Conservation (phyloP, 345 rosid genomes). For the Populus pruinosa region DNA sequence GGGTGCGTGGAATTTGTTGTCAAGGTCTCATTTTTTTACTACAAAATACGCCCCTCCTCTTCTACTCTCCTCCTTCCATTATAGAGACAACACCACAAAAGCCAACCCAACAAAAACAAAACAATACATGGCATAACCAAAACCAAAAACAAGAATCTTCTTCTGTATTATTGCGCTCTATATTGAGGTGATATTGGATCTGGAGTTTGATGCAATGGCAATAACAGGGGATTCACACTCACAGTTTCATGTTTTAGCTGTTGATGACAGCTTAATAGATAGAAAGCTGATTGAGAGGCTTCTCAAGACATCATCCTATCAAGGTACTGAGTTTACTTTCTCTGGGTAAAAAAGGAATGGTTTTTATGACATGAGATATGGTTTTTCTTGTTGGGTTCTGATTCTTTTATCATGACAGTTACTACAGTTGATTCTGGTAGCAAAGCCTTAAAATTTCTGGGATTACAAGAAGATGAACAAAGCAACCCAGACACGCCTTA, state of each 20-base stretch:
- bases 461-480: constrained; percentile 39
- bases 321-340: constrained; percentile 23
- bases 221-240: constrained; percentile 38
- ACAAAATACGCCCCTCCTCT: not conserved
- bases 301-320: constrained; percentile 49
- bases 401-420: constrained; percentile 31
- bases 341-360: not conserved
- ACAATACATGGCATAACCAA: not conserved
- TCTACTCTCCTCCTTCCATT: not conserved
- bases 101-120: not conserved
- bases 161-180: not conserved
- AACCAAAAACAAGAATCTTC: not conserved
- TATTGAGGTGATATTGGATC: constrained; percentile 11
- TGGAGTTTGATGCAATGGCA: constrained; percentile 41
- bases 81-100: not conserved
- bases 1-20: constrained; percentile 33
- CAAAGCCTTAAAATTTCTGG: constrained; percentile 69
- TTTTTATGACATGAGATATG: not conserved
- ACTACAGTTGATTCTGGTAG: constrained; percentile 76
- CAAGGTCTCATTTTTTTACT: constrained; percentile 23
- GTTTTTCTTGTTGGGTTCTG: not conserved
- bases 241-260: constrained; percentile 46
- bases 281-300: constrained; percentile 48
- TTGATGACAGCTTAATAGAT: constrained; percentile 48
- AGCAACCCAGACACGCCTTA: constrained; percentile 20